Evolutionary conservation across 208 protist genomes (phyloP), one percentile per base, ranked within the genome.

Genomic region (Trypanosoma brucei): DNA sequence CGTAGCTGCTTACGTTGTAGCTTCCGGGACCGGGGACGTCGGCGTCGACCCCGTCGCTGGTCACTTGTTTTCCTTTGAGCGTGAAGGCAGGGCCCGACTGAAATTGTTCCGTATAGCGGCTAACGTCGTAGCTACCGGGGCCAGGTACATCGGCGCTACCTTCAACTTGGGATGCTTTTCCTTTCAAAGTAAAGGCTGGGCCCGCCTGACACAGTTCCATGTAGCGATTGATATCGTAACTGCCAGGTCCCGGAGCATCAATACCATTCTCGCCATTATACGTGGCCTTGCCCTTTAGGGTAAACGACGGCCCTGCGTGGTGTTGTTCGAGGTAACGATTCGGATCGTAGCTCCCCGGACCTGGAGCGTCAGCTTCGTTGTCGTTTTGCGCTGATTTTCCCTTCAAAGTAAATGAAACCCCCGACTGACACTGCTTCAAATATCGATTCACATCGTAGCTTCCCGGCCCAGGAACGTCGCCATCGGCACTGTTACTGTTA

Each of bases 81-180:
- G 62, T 55, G 44, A 65, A 70, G 8, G 72, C 56, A 5, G 64
- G 60, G 51, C 71, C 60, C 48, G 71, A 36, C 46, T 63, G 42
- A 46, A 68, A 61, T 8, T 39, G 50, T 59, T 14, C 40, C 3
- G 40, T 58, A 22, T 64, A 70, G 7, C 51, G 56, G 42, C 54
- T 59, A 39, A 57, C 44, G 34, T 72, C 11, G 11, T 46, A 46
- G 42, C 42, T 46, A 11, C 42, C 42, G 42, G 42, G 42, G 0
- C 42, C 42, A 14, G 42, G 42, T 6, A 46, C 42, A 46, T 46
- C 42, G 42, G 6, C 42, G 0, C 8, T 46, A 6, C 8, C 42
- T 14, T 14, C 8, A 11, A 6, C 8, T 14, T 46, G 8, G 8
- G 11, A 11, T 46, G 42, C 8, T 11, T 46, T 46, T 46, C 42